Conservation (phyloP, 768 basidiomycete genomes). For the Leucosporidium scottii region DNA sequence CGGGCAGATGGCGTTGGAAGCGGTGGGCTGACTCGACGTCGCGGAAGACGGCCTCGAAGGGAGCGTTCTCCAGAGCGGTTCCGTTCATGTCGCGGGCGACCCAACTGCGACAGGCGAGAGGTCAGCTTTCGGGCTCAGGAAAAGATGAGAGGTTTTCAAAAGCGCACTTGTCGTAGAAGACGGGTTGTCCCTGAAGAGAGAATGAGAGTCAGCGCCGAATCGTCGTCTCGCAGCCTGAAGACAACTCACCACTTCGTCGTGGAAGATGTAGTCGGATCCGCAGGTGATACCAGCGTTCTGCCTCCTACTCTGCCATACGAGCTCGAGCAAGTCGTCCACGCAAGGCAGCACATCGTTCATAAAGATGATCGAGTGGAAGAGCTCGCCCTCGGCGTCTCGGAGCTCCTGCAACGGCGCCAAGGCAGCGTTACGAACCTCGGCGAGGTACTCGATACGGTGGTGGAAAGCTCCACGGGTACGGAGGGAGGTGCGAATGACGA, state of each 20-base stretch:
- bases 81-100: slow-evolving; percentile 98
- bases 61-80: slow-evolving; percentile 94
- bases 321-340: slow-evolving; percentile 92
- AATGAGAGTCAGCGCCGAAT: not conserved
- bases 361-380: slow-evolving; percentile 94
- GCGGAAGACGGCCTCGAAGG: slow-evolving; percentile 90
- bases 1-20: slow-evolving; percentile 84
- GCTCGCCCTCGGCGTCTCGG: slow-evolving; percentile 81
- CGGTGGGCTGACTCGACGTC: slow-evolving; percentile 64
- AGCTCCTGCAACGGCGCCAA: slow-evolving; percentile 92
- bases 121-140: not conserved
- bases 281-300: slow-evolving; percentile 99
- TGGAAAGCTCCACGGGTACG: slow-evolving; percentile 93
- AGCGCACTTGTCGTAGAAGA: slow-evolving; percentile 61
- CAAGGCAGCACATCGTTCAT: slow-evolving; percentile 99
- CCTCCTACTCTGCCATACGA: slow-evolving; percentile 85
- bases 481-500: slow-evolving; percentile 86
- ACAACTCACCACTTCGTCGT: slow-evolving; percentile 80
- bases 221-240: not conserved
- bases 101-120: slow-evolving; percentile 56
- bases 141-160: not conserved
- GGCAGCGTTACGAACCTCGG: slow-evolving; percentile 98
- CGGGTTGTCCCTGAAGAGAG: slow-evolving; percentile 58
- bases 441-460: slow-evolving; percentile 98
- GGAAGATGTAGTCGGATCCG: slow-evolving; percentile 98